Conservation (phyloP, 1,284 basidiomycete genomes). For the Gymnopus androsaceus region DNA sequence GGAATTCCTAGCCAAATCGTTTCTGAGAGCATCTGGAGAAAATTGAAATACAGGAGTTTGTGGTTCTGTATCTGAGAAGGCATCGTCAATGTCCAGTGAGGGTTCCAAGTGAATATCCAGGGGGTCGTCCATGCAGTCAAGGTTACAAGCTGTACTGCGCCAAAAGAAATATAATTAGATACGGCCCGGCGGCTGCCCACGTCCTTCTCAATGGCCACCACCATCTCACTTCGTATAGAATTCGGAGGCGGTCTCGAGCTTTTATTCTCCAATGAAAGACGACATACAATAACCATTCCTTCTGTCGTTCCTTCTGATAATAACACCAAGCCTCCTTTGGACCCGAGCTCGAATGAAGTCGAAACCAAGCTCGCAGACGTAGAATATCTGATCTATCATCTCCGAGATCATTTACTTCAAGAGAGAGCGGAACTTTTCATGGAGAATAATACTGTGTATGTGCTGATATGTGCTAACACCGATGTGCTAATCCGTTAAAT, state of each 20-base stretch:
- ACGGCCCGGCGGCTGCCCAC: neutral
- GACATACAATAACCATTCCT: constrained; percentile 66
- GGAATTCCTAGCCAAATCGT: constrained; percentile 56
- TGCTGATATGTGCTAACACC: too few species aligned
- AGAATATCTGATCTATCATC: constrained; percentile 76
- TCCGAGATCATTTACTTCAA: constrained; percentile 78
- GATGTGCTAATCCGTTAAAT: neutral
- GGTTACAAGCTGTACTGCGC: constrained; percentile 16
- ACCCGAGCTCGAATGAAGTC: constrained; percentile 21
- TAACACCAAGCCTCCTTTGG: constrained; percentile 24
- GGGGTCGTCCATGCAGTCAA: constrained; percentile 9
- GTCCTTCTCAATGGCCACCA: neutral
- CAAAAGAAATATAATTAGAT: neutral
- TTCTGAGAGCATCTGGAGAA: constrained; percentile 55
- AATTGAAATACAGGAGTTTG: constrained; percentile 50
- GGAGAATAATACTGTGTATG: constrained; percentile 87
- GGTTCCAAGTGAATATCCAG: constrained; percentile 24
- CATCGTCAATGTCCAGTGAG: constrained; percentile 63
- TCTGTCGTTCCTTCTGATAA: constrained; percentile 39
- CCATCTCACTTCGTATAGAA: constrained; percentile 42
- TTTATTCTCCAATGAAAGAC: constrained; percentile 71
- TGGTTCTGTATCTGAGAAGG: constrained; percentile 63
- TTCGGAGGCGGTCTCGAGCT: constrained; percentile 84
- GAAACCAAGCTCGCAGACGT: constrained; percentile 62
- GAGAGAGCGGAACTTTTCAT: constrained; percentile 90